A percentile compares a stretch with the other conserved stretches of the same genome.
These are phyloP conservation scores for Nakaseomyces uthaithaninus DNA, from an alignment of 1,139 yeast species.

Conservation along the genomic window DNA sequence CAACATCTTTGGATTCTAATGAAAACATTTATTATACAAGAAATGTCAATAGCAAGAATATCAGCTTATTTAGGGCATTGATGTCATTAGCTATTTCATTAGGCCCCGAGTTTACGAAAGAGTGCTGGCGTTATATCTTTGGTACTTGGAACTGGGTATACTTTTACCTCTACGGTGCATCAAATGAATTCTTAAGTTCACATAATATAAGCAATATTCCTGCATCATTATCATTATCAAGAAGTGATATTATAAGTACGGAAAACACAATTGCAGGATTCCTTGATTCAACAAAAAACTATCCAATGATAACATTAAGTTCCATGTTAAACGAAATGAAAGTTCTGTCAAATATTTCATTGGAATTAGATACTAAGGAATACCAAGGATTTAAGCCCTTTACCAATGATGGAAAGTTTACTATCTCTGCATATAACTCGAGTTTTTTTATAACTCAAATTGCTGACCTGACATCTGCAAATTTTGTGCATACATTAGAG, in stretches of 20 bases:
- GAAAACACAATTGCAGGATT: conserved; percentile 52
- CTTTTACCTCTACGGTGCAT: conserved; percentile 55
- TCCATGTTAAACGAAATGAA: conserved; percentile 42
- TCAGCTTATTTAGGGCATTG: conserved; percentile 71
- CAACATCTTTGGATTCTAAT: neutral
- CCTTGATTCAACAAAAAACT: conserved; percentile 51
- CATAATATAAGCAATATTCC: conserved; percentile 34
- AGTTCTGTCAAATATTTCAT: conserved; percentile 35
- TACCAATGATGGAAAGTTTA: conserved; percentile 10
- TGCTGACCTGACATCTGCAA: conserved; percentile 42
- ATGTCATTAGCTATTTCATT: conserved; percentile 68
- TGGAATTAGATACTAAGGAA: conserved; percentile 17
- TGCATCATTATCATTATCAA: conserved; percentile 28
- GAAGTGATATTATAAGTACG: conserved; percentile 44
- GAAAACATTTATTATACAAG: conserved; percentile 16
- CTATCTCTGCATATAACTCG: conserved; percentile 32
- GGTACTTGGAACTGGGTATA: conserved; percentile 71
- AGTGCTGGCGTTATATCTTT: conserved; percentile 63
- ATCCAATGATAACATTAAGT: conserved; percentile 42
- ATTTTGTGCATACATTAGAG: conserved; percentile 44
- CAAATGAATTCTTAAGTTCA: conserved; percentile 34
- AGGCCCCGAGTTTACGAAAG: conserved; percentile 54
- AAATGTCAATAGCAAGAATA: conserved; percentile 41
- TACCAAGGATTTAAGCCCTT: conserved; percentile 15
- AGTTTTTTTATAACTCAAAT: conserved; percentile 34